Conservation (phyloP, 2,329 filamentous ascomycete species). For the Trichoderma atroviride region DNA sequence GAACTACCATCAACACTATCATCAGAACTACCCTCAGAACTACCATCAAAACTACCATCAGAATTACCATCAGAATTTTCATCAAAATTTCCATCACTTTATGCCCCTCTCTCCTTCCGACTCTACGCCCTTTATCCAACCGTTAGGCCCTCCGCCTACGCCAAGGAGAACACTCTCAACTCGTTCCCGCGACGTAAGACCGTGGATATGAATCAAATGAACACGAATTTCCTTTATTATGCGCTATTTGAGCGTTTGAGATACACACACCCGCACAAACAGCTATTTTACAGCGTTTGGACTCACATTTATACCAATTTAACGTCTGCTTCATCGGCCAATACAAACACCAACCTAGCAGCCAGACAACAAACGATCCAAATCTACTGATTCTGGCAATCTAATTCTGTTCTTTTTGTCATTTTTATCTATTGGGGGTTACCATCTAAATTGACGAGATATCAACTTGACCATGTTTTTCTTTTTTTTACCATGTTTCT, state of each 20-base stretch:
- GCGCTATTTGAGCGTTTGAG: not conserved
- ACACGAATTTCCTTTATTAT: not conserved
- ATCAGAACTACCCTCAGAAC: not conserved
- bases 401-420: conserved; percentile 1
- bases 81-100: not conserved
- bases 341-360: not conserved
- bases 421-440: not conserved
- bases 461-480: conserved; percentile 1
- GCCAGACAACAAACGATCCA: not conserved
- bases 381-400: conserved; percentile 5
- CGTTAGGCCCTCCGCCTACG: conserved; percentile 5
- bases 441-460: not conserved
- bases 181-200: not conserved
- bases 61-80: too few relatives aligned
- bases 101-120: conserved; percentile 5
- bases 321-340: not conserved
- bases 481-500: not conserved
- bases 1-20: too few relatives aligned
- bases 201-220: conserved; percentile 2
- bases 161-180: conserved; percentile 16
- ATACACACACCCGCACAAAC: not conserved
- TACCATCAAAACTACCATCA: too few relatives aligned
- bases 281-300: not conserved
- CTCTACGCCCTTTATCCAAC: conserved; percentile 7
- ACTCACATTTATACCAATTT: not conserved